A percentile compares a stretch with the other conserved stretches of the same genome.
Evolutionary conservation across 176 grass and related monocot species (phyloP).

Genomic region (Triticum aestivum): IWGSC_CS_RefSeq_v2.1 NC_057814.1:237981841-237982340

Average conservation of each 20-base stretch:
- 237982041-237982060: slow-evolving; percentile 92
- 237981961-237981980: slow-evolving; percentile 10
- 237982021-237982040: slow-evolving; percentile 92
- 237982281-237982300: background rate
- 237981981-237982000: slow-evolving; percentile 91
- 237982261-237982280: slow-evolving; percentile 11
- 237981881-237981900: slow-evolving; percentile 57
- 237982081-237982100: background rate
- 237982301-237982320: background rate
- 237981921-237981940: slow-evolving; percentile 10
- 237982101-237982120: background rate
- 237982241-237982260: slow-evolving; percentile 92
- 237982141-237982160: background rate
- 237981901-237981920: background rate
- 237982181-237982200: slow-evolving; percentile 77
- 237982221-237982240: slow-evolving; percentile 79
- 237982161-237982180: slow-evolving; percentile 59
- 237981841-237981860: slow-evolving; percentile 94
- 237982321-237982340: slow-evolving; percentile 23
- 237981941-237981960: background rate
- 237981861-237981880: slow-evolving; percentile 75
- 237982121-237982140: background rate
- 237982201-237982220: slow-evolving; percentile 79
- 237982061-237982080: background rate
- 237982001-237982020: slow-evolving; percentile 79